phyloP scores from a whole-genome alignment of 352 stramenopile species.

The Pythium aphanidermatum region DNA sequence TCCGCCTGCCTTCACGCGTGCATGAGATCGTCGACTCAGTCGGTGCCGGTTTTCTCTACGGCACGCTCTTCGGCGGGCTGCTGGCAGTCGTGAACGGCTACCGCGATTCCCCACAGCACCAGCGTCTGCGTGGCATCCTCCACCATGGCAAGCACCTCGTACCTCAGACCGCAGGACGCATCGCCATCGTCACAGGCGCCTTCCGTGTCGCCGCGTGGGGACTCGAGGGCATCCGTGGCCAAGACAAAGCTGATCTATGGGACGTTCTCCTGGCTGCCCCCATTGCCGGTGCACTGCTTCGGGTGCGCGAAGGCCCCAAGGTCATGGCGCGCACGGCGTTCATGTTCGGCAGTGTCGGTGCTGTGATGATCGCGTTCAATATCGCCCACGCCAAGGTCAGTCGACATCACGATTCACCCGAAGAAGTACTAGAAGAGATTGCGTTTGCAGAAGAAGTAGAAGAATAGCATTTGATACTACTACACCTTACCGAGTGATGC shows the following conservation, averaged over 20 bases:
- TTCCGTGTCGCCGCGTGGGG: conserved; percentile 23
- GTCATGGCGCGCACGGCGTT: conserved; percentile 22
- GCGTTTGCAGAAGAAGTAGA: conserved; percentile 38
- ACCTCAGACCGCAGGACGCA: conserved; percentile 30
- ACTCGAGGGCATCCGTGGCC: conserved; percentile 17
- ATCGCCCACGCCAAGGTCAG: conserved; percentile 22
- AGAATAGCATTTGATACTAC: too few species aligned
- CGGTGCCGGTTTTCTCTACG: conserved; percentile 33
- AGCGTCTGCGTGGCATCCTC: conserved; percentile 23
- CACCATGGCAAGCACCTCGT: conserved; percentile 29
- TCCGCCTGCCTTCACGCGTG: too few species aligned
- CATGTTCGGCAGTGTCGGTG: conserved; percentile 18
- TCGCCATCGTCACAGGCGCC: conserved; percentile 33
- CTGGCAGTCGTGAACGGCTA: conserved; percentile 25
- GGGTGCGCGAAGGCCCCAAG: conserved; percentile 19
- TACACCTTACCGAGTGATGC: conserved; percentile 36
- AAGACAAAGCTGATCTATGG: conserved; percentile 28
- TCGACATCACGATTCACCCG: conserved; percentile 20
- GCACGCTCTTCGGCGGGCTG: conserved; percentile 31
- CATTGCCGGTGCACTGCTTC: conserved; percentile 24
- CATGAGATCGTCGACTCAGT: conserved; percentile 22
- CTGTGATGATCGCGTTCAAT: conserved; percentile 26
- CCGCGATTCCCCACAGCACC: conserved; percentile 24
- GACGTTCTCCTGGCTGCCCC: conserved; percentile 31
- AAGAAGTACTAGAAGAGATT: conserved; percentile 38